Percentiles rank a stretch among this genome's conserved stretches.
Conservation (phyloP, 352 stramenopile species). For the Phytophthora idaei region DNA sequence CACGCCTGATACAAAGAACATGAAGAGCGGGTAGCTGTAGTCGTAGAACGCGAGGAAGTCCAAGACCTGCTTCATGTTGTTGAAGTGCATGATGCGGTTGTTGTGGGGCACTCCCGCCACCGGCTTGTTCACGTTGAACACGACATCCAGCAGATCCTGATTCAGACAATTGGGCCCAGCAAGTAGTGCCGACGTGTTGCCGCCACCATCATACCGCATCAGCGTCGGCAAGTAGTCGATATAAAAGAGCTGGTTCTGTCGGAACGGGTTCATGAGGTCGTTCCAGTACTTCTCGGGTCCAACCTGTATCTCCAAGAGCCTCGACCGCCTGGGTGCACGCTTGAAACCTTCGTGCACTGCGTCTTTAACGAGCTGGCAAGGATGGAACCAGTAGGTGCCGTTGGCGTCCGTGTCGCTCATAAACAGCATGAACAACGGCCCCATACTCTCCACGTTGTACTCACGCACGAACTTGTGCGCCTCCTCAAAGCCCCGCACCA, state of each 20-base stretch:
- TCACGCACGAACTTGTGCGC: slow-evolving; percentile 78
- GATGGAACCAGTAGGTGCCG: slow-evolving; percentile 79
- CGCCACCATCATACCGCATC: slow-evolving; percentile 78
- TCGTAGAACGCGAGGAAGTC: slow-evolving; percentile 65
- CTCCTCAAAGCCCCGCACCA: slow-evolving; percentile 73
- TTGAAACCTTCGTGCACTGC: slow-evolving; percentile 64
- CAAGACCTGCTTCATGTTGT: slow-evolving; percentile 44
- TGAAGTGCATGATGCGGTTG: slow-evolving; percentile 64
- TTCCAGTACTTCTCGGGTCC: slow-evolving; percentile 64
- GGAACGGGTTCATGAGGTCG: slow-evolving; percentile 76
- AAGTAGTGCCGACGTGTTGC: slow-evolving; percentile 73
- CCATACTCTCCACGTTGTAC: slow-evolving; percentile 68
- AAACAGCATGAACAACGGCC: slow-evolving; percentile 78
- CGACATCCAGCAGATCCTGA: slow-evolving; percentile 67
- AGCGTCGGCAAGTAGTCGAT: slow-evolving; percentile 82
- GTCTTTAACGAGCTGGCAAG: slow-evolving; percentile 67
- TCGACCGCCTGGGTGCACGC: slow-evolving; percentile 61
- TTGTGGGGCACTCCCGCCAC: slow-evolving; percentile 36
- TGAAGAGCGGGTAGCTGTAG: slow-evolving; percentile 72
- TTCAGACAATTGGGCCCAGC: slow-evolving; percentile 73
- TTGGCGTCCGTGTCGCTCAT: slow-evolving; percentile 74
- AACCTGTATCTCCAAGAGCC: slow-evolving; percentile 75
- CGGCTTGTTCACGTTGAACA: slow-evolving; percentile 62
- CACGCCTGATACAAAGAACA: slow-evolving; percentile 78
- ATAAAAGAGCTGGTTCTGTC: slow-evolving; percentile 84